phyloP scores from a whole-genome alignment of 2,329 filamentous ascomycete species.

The Ophiostoma himal-ulmi region DNA sequence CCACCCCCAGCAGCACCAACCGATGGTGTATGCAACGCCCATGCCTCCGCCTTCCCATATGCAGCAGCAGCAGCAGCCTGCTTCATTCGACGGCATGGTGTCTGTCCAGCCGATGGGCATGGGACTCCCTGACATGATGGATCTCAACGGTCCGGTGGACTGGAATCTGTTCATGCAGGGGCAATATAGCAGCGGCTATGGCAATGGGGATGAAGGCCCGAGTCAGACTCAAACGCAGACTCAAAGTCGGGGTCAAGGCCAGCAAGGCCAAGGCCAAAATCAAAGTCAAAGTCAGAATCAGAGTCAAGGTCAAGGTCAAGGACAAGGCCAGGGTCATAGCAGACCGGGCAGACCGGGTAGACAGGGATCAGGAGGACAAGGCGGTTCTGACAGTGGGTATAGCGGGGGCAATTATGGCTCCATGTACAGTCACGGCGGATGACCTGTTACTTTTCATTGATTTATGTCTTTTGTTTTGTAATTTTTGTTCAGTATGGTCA shows the following conservation, averaged over 20 bases:
- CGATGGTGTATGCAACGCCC: not conserved
- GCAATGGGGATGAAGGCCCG: not conserved
- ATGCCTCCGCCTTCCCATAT: slow-evolving; percentile 30
- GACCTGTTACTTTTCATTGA: not conserved
- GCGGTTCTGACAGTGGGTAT: not conserved
- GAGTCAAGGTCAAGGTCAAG: not conserved
- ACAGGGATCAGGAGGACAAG: not conserved
- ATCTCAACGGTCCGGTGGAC: slow-evolving; percentile 39
- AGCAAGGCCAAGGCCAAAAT: not conserved
- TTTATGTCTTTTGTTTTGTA: slow-evolving; percentile 10
- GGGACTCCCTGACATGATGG: slow-evolving; percentile 28
- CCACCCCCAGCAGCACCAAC: slow-evolving; percentile 20
- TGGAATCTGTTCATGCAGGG: slow-evolving; percentile 44
- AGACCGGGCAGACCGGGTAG: slow-evolving; percentile 18
- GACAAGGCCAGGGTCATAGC: not conserved
- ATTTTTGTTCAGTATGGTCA: not conserved
- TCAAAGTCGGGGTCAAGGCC: not conserved
- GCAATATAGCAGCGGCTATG: slow-evolving; percentile 29
- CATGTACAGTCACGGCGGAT: slow-evolving; percentile 21
- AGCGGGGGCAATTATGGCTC: slow-evolving; percentile 13
- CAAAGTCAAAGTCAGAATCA: not conserved
- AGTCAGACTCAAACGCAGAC: not conserved
- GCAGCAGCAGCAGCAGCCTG: slow-evolving; percentile 20
- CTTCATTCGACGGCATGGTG: slow-evolving; percentile 17
- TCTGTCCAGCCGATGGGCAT: slow-evolving; percentile 27